Evolutionary conservation across 2,329 filamentous ascomycete genomes (phyloP), one percentile per base, ranked within the genome.

Genomic region (Myotisia sp.): DNA sequence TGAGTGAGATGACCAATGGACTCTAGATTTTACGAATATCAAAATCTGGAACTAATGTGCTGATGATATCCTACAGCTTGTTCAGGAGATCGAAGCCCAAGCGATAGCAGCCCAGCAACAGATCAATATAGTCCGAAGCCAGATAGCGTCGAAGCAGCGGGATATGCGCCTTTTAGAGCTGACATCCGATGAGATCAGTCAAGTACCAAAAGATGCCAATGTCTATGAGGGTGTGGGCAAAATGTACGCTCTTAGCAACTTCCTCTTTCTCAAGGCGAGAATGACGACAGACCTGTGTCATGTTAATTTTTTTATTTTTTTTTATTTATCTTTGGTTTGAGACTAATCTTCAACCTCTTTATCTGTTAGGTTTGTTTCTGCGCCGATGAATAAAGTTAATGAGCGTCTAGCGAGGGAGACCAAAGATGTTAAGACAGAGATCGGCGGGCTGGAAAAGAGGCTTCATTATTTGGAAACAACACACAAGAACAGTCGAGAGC

Each of bases 191-290:
- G 90, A 98, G 59, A 67, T 95, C 32, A 71, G 74, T n/a, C 69
- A 73, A 5, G 61, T 98, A 40, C 79, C 85, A 3, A 55, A 70
- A 12, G 71, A 78, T 30, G 90, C 84, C 0, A 77, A 77, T 20
- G 74, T 93, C 18, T 98, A 95, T 50, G 87, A 95, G 60, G 87
- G 87, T 4, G 79, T 95, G 7, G 90, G 90, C 33, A 98, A 95
- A 64, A 95, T 98, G 90, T 94, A 59, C 50, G 76, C 30, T 29
- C 18, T 29, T 9, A 18, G 22, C 10, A 10, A 14, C 17, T 18
- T 61, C 35, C 22, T 34, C 14, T 12, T 14, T 14, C 12, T 12
- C 23, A 9, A n/a, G n/a, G n/a, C n/a, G n/a, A n/a, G n/a, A n/a
- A n/a, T n/a, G n/a, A n/a, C n/a, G n/a, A n/a, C n/a, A n/a, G n/a